Evolutionary conservation across 2,329 filamentous ascomycete species (phyloP).

Genomic region (Daldinia sp.): DNA sequence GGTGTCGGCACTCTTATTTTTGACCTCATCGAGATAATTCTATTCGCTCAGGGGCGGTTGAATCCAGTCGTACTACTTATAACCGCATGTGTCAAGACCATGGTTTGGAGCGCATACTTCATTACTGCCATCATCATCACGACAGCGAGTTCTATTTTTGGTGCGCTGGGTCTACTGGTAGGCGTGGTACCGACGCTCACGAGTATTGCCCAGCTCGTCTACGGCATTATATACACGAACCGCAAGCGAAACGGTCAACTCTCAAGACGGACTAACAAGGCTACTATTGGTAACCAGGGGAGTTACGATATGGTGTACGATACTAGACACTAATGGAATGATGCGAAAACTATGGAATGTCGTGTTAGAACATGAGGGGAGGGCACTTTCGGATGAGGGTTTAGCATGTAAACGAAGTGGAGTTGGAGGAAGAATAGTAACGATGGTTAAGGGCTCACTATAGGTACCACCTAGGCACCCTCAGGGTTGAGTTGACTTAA

Average conservation of each 20-base stretch:
- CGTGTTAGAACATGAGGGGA: not conserved
- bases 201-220: not conserved
- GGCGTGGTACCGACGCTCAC: not conserved
- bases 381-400: not conserved
- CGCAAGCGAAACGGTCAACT: slow-evolving; percentile 1
- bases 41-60: not conserved
- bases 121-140: not conserved
- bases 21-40: not conserved
- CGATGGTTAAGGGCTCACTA: too few species aligned
- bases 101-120: slow-evolving; percentile 1
- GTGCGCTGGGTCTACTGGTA: not conserved
- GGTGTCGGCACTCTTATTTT: not conserved
- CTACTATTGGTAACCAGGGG: not conserved
- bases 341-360: not conserved
- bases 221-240: not conserved
- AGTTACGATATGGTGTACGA: slow-evolving; percentile 1
- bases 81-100: not conserved
- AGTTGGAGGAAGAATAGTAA: not conserved
- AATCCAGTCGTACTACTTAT: not conserved
- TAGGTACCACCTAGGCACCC: too few species aligned
- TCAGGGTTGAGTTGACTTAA: too few species aligned
- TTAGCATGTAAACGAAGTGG: not conserved
- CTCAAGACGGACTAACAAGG: not conserved
- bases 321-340: not conserved
- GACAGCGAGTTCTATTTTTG: not conserved